These are phyloP conservation scores for Ascocoryne sarcoides DNA, from an alignment of 2,329 filamentous ascomycete genomes.

Conservation along the genomic window DNA sequence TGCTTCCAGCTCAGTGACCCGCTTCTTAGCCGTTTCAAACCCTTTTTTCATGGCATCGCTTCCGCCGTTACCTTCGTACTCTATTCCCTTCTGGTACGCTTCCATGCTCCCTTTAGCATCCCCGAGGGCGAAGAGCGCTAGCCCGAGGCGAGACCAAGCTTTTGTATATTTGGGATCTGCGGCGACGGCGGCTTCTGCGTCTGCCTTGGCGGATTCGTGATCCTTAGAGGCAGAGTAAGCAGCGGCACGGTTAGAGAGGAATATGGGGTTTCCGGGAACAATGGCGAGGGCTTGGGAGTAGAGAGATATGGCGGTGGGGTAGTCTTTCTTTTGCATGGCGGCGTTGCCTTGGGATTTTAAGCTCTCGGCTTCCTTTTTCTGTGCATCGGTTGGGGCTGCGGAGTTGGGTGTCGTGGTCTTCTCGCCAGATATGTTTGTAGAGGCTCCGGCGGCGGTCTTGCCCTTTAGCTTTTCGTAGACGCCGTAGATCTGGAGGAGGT, in stretches of 20 bases:
- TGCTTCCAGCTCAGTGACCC: constrained; percentile 69
- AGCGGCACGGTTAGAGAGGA: constrained; percentile 93
- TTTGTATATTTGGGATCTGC: constrained; percentile 93
- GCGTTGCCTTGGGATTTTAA: constrained; percentile 89
- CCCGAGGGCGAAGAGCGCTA: constrained; percentile 84
- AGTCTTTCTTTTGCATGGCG: constrained; percentile 92
- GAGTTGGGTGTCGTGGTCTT: constrained; percentile 34
- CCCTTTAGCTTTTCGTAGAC: constrained; percentile 90
- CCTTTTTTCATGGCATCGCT: constrained; percentile 97
- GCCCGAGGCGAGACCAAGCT: constrained; percentile 87
- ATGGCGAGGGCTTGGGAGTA: constrained; percentile 83
- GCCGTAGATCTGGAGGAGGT: constrained; percentile 81
- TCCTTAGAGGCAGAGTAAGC: constrained; percentile 79
- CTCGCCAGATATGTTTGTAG: constrained; percentile 36
- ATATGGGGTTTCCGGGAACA: constrained; percentile 82
- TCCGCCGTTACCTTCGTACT: constrained; percentile 86
- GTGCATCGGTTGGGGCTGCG: constrained; percentile 33
- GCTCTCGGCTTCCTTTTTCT: constrained; percentile 74
- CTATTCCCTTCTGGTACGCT: constrained; percentile 86
- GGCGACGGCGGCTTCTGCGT: constrained; percentile 83
- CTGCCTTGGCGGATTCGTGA: constrained; percentile 73
- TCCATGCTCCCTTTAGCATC: constrained; percentile 90
- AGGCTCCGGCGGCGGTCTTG: constrained; percentile 31
- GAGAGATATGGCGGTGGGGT: constrained; percentile 67
- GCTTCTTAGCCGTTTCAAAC: constrained; percentile 82